These are phyloP conservation scores for Candida ponderosae DNA, from an alignment of 805 yeast genomes.

Conservation along the genomic window DNA sequence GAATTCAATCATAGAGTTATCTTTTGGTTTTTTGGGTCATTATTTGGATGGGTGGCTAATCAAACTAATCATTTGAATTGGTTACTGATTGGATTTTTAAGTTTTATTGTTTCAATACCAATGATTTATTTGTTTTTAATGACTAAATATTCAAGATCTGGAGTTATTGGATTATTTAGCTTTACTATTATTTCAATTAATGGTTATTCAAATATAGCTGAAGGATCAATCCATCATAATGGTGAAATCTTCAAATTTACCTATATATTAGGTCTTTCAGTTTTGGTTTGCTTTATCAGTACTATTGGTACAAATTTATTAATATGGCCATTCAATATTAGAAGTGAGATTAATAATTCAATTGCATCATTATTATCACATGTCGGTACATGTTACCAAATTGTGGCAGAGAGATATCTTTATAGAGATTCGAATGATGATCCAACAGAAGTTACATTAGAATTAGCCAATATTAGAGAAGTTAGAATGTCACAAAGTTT, in stretches of 20 bases:
- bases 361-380: constrained; percentile 31
- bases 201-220: constrained; percentile 8
- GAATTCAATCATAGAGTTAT: constrained; percentile 21
- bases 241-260: constrained; percentile 26
- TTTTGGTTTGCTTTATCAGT: constrained; percentile 29
- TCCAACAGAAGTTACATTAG: constrained; percentile 36
- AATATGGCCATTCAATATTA: constrained; percentile 41
- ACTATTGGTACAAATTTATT: constrained; percentile 35
- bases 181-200: constrained; percentile 33
- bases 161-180: constrained; percentile 30
- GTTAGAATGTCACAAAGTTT: constrained; percentile 38
- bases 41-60: constrained; percentile 41
- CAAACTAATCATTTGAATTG: constrained; percentile 29
- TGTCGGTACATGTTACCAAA: constrained; percentile 37
- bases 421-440: constrained; percentile 39
- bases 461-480: constrained; percentile 37
- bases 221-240: constrained; percentile 14
- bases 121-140: constrained; percentile 26
- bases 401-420: constrained; percentile 38
- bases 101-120: constrained; percentile 26
- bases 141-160: constrained; percentile 34
- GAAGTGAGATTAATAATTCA: constrained; percentile 31
- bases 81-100: constrained; percentile 32
- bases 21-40: constrained; percentile 31
- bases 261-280: constrained; percentile 32